These are phyloP conservation scores for Chaetomiaceae sp. DNA, from an alignment of 2,329 filamentous ascomycete genomes.

Conservation along the genomic window DNA sequence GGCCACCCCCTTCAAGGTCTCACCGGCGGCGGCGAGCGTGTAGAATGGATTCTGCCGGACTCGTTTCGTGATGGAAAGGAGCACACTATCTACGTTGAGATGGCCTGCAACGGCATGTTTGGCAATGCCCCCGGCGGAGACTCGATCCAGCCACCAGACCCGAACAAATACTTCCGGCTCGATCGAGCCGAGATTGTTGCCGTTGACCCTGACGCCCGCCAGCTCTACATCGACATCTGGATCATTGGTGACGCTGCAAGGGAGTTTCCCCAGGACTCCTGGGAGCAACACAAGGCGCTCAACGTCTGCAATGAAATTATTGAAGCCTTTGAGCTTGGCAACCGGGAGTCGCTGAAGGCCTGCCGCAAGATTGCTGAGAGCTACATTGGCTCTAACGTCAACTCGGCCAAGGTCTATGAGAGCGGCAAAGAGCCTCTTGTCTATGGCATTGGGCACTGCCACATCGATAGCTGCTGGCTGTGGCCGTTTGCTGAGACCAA, in stretches of 20 bases:
- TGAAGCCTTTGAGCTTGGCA: constrained; percentile 77
- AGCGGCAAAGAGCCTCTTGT: constrained; percentile 70
- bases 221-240: constrained; percentile 89
- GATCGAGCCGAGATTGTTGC: constrained; percentile 79
- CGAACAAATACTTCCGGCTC: constrained; percentile 77
- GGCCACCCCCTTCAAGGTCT: constrained; percentile 89
- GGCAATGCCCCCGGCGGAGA: constrained; percentile 83
- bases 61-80: constrained; percentile 78
- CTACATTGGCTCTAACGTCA: constrained; percentile 76
- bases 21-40: constrained; percentile 81
- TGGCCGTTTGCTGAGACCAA: constrained; percentile 99
- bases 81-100: constrained; percentile 91
- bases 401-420: constrained; percentile 80
- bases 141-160: constrained; percentile 80
- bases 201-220: constrained; percentile 79
- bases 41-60: constrained; percentile 86
- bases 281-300: constrained; percentile 82
- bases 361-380: constrained; percentile 78
- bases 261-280: constrained; percentile 83
- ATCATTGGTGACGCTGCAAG: constrained; percentile 88
- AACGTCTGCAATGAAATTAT: constrained; percentile 84
- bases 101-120: constrained; percentile 99
- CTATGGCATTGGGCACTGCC: constrained; percentile 89
- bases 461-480: constrained; percentile 97
- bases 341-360: constrained; percentile 71